These are phyloP conservation scores for Paulownia fortunei DNA, from an alignment of 257 asterid species.

Conservation along the genomic window DNA sequence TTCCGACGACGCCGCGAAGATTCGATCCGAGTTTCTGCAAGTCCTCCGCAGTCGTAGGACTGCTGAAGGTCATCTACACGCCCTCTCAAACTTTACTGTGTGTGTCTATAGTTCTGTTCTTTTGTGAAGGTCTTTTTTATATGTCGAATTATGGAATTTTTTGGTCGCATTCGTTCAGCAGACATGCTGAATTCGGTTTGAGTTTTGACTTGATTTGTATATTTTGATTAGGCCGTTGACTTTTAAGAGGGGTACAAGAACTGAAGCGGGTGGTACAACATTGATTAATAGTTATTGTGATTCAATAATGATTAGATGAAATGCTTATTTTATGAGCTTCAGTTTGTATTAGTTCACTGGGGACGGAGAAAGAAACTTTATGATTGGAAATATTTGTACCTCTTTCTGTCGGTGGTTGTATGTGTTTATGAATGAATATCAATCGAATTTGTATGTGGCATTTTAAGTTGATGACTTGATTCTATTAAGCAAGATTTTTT, in stretches of 20 bases:
- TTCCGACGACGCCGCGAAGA: conserved; percentile 45
- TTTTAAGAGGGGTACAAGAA: conserved; percentile 20
- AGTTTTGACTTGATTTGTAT: conserved; percentile 17
- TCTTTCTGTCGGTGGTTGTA: neutral
- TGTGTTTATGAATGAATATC: neutral
- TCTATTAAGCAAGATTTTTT: neutral
- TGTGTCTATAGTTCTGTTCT: neutral
- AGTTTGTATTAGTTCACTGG: neutral
- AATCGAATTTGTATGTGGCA: neutral
- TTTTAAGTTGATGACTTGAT: conserved; percentile 11
- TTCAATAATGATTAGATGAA: neutral
- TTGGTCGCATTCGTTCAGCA: neutral
- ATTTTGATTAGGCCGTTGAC: conserved; percentile 13
- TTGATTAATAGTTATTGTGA: neutral
- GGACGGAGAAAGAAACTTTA: neutral
- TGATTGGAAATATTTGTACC: neutral
- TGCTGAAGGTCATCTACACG: conserved; percentile 49
- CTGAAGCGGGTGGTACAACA: conserved; percentile 26
- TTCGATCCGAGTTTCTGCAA: conserved; percentile 66
- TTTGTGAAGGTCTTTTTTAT: neutral
- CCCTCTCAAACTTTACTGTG: neutral
- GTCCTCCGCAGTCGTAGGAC: conserved; percentile 71
- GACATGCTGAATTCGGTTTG: conserved; percentile 16
- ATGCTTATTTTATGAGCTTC: conserved; percentile 21
- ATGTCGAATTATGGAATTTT: neutral